Base-by-base conservation (phyloP, 2,329 filamentous ascomycete species). In the Clonostachys solani region DNA sequence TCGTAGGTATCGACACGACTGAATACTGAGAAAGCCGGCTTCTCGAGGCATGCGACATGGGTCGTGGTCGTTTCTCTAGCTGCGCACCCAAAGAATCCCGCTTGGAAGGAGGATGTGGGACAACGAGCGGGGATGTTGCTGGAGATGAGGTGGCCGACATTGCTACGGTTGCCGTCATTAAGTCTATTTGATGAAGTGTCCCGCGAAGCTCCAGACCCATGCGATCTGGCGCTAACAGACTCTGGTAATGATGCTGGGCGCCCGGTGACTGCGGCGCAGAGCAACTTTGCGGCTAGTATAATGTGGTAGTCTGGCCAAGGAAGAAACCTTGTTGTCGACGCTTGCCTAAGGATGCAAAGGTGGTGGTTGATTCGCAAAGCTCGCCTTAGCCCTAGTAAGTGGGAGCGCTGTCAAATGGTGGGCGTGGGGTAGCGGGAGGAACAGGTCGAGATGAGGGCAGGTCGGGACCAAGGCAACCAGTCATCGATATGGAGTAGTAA, bases 11-110 rank as follows among this genome's bases (percentile, higher is more conserved):
- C 15, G 89, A 92, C 49, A 81, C 72, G 58, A 77, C 84, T 52
- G 89, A 94, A 71, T 92, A 92, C 60, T 89, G 87, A 52, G 91
- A 95, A 58, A 95, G 75, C 48, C 91, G 82, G 62, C 89, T 87
- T 68, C 84, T 92, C 52, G 86, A 85, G 58, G 84, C 87, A 60
- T 90, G 87, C 59, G 87, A 90, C 67, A 81, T 79, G 55, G 88
- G 85, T 56, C 15, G n/a, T 19, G 16, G 40, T 42, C 23, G 23
- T 29, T 29, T 29, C 10, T 29, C 23, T 10, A 29, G 9, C 23
- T 29, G 23, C 9, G 23, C 23, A 29, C 23, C 23, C 23, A 40
- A 37, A 18, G 46, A n/a, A 16, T 47, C 42, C 36, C 38, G 33
- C 40, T 47, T 36, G 7, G 45, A 40, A 12, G 35, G 35, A 29